These are phyloP conservation scores for Cladosporium phlei DNA, from an alignment of 2,329 filamentous ascomycete genomes.

Conservation along the genomic window DNA sequence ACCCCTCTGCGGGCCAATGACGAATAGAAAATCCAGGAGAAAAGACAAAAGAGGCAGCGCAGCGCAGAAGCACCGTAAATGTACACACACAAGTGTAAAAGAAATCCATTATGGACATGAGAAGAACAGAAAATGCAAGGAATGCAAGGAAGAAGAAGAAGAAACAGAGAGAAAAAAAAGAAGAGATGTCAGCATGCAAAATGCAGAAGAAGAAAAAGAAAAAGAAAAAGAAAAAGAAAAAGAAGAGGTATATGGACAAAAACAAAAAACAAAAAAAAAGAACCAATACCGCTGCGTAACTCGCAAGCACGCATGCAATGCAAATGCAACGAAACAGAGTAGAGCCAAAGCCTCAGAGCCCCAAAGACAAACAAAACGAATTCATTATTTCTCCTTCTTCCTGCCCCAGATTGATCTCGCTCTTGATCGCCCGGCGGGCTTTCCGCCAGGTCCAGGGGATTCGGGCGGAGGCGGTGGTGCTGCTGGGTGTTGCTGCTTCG, in stretches of 20 bases:
- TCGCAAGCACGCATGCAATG: too few species aligned
- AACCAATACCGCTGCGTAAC: not conserved
- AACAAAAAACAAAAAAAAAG: not conserved
- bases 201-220: not conserved
- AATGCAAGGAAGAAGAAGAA: not conserved
- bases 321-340: too few species aligned
- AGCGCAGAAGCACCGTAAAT: too few species aligned
- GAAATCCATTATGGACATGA: too few species aligned
- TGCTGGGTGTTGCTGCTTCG: too few species aligned
- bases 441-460: too few species aligned
- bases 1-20: too few species aligned
- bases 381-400: conserved; percentile 21
- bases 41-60: not conserved
- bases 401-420: conserved; percentile 22
- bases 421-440: conserved; percentile 14
- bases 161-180: not conserved
- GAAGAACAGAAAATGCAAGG: not conserved
- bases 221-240: not conserved
- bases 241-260: not conserved
- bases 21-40: not conserved
- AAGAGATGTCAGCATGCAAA: not conserved
- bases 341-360: too few species aligned
- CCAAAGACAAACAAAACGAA: not conserved
- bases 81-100: not conserved
- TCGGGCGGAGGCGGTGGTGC: too few species aligned